These are phyloP conservation scores for Nicotiana paniculata DNA, from an alignment of 257 asterid genomes.

Conservation along the genomic window DNA sequence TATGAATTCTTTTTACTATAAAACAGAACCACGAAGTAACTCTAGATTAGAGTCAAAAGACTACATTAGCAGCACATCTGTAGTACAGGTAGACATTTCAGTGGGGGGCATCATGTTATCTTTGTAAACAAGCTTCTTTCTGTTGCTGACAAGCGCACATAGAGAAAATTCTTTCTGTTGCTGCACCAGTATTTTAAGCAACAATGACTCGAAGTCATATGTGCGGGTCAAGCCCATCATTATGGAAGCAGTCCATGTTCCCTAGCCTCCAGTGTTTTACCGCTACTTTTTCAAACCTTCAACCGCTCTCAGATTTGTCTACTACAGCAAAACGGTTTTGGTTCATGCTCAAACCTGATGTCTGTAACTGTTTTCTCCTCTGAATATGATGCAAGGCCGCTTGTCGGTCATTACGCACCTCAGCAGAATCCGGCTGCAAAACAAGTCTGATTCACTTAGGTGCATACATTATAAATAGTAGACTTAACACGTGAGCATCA, in stretches of 20 bases:
- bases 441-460: not conserved
- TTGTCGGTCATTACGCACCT: slow-evolving; percentile 57
- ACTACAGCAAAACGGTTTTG: slow-evolving; percentile 55
- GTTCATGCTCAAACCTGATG: slow-evolving; percentile 46
- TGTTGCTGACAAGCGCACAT: not conserved
- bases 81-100: not conserved
- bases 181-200: not conserved
- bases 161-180: not conserved
- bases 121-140: not conserved
- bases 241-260: too few species aligned
- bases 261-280: too few species aligned
- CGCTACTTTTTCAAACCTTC: not conserved
- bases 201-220: not conserved
- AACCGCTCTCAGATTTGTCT: slow-evolving; percentile 24
- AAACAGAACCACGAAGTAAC: not conserved
- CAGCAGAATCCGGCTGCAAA: slow-evolving; percentile 63
- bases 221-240: too few species aligned
- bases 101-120: not conserved
- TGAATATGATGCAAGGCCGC: slow-evolving; percentile 53
- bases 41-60: not conserved
- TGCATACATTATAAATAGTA: not conserved
- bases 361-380: slow-evolving; percentile 69
- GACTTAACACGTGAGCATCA: not conserved
- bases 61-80: not conserved
- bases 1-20: not conserved